Conservation (phyloP, 129 eudicot species). For the Daucus carota region DH1_v3.0 NC_030386.2:37137501-37138000, state of each 20-base stretch:
- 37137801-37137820: slow-evolving; percentile 53
- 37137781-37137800: slow-evolving; percentile 61
- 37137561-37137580: slow-evolving; percentile 72
- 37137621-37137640: slow-evolving; percentile 75
- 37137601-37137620: slow-evolving; percentile 88
- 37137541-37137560: slow-evolving; percentile 62
- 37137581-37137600: slow-evolving; percentile 90
- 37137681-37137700: slow-evolving; percentile 47
- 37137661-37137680: slow-evolving; percentile 39
- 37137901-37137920: slow-evolving; percentile 41
- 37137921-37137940: slow-evolving; percentile 60
- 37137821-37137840: slow-evolving; percentile 51
- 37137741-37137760: slow-evolving; percentile 33
- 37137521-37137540: slow-evolving; percentile 79
- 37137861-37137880: slow-evolving; percentile 49
- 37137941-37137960: slow-evolving; percentile 83
- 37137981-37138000: slow-evolving; percentile 61
- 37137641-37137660: slow-evolving; percentile 26
- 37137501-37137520: slow-evolving; percentile 63
- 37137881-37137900: slow-evolving; percentile 60
- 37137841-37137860: slow-evolving; percentile 83
- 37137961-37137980: slow-evolving; percentile 48
- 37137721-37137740: not conserved
- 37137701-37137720: slow-evolving; percentile 1
- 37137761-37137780: slow-evolving; percentile 47